Evolutionary conservation across 2,329 filamentous ascomycete genomes (phyloP), one percentile per base, ranked within the genome.

Genomic region (Scytalidium lignicola): DNA sequence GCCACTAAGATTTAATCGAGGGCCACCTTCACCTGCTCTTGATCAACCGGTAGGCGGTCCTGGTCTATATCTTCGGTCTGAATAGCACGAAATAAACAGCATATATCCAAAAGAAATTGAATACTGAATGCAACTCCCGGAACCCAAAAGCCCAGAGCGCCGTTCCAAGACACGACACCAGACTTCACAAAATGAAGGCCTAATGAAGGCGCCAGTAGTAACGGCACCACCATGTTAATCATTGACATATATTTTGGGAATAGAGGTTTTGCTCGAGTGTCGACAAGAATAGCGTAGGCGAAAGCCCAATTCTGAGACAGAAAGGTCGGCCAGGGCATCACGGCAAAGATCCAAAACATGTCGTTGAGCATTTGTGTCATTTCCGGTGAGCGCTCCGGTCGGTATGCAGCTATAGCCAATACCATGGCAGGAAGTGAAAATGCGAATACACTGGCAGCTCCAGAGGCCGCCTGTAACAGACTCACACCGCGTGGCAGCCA

Each of bases 311-410:
- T 43, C 23, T 49, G 47, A 6, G 43, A 40, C 7, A 49, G 40
- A 41, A 49, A 52, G 17, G 50, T 37, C 20, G 47, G 37, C 23
- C 39, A 52, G 15, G 50, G 50, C 47, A 52, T 52, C 17, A 49
- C 28, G 3, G 46, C 41, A 12, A 22, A 39, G 17, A 52, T 28
- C 50, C 50, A 52, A 20, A 19, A 43, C 44, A 57, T 43, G 47
- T 60, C 56, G 32, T 56, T 59, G 26, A 60, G 41, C 8, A 51
- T 51, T 49, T 58, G 53, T 9, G 58, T 60, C 18, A 60, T 59
- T 45, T 58, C 56, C 23, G 51, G 28, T 3, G 47, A 44, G 20
- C 58, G 50, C 2, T 59, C 56, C 7, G 53, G 55, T 18, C 58
- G 55, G 47, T 59, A 60, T 2, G 49, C 44, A 3, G 58, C 55